Conservation (phyloP, 129 eudicot species). For the Silybum marianum region DNA sequence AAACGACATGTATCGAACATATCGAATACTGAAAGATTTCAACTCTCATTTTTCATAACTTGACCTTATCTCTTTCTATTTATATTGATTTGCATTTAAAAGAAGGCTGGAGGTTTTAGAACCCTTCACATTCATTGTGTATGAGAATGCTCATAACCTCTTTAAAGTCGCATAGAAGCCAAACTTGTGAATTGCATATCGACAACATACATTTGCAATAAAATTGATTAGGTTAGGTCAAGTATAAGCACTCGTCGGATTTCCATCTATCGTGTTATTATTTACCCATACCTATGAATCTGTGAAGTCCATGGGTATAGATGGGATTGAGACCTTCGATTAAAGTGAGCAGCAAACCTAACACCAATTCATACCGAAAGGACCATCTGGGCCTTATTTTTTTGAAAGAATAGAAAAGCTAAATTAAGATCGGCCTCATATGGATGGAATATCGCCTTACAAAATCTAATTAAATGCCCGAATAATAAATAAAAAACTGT, state of each 20-base stretch:
- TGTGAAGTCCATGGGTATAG: background rate
- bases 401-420: too few relatives aligned
- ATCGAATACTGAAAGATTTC: background rate
- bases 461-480: background rate
- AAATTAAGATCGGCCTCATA: too few relatives aligned
- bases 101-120: background rate
- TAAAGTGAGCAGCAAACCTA: background rate
- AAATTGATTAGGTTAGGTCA: background rate
- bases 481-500: background rate
- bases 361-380: background rate
- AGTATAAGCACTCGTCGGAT: background rate
- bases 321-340: background rate
- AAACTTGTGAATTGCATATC: background rate
- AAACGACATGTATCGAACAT: background rate
- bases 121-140: background rate
- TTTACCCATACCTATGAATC: background rate
- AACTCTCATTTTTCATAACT: background rate
- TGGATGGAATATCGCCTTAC: too few relatives aligned
- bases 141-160: background rate
- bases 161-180: background rate
- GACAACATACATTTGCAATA: background rate
- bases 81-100: background rate
- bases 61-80: background rate
- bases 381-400: too few relatives aligned
- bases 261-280: background rate